phyloP scores from a whole-genome alignment of 2,329 filamentous ascomycete genomes.

The Aureobasidium leucospermi region DNA sequence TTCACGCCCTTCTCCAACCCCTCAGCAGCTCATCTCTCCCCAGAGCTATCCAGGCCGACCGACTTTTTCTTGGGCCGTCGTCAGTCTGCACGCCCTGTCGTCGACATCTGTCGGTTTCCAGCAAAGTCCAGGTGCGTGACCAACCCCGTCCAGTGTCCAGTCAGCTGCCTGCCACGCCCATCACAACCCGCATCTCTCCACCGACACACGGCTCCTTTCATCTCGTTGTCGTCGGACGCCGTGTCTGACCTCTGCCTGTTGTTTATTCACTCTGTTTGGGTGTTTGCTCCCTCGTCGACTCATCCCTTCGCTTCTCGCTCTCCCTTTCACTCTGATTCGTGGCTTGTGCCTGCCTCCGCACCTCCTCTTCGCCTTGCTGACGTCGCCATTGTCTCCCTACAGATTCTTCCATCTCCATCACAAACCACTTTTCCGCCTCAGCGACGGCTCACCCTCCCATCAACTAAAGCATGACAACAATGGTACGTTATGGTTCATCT shows the following conservation, averaged over 20 bases:
- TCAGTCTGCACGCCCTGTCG: not conserved
- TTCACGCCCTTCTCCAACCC: not conserved
- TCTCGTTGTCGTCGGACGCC: not conserved
- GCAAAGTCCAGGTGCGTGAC: conserved; percentile 10
- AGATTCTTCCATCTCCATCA: conserved; percentile 14
- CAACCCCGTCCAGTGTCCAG: not conserved
- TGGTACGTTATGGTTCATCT: conserved; percentile 37
- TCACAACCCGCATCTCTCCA: not conserved
- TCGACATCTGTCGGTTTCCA: not conserved
- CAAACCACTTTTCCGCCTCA: conserved; percentile 21
- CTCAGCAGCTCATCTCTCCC: not conserved
- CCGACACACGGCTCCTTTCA: not conserved
- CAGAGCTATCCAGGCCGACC: conserved; percentile 7
- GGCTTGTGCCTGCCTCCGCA: conserved; percentile 8
- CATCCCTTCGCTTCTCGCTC: not conserved
- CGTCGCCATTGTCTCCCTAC: conserved; percentile 10
- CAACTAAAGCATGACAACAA: conserved; percentile 50
- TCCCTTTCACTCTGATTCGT: not conserved
- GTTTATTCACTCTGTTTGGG: not conserved
- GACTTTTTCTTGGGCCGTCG: conserved; percentile 7
- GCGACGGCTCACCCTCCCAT: conserved; percentile 11
- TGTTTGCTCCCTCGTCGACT: not conserved
- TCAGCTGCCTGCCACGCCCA: conserved; percentile 10
- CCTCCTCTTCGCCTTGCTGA: conserved; percentile 9
- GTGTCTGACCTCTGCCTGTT: not conserved